Conservation (phyloP, 192 early-diverging fungal species). For the Umbelopsis sp. region DNA sequence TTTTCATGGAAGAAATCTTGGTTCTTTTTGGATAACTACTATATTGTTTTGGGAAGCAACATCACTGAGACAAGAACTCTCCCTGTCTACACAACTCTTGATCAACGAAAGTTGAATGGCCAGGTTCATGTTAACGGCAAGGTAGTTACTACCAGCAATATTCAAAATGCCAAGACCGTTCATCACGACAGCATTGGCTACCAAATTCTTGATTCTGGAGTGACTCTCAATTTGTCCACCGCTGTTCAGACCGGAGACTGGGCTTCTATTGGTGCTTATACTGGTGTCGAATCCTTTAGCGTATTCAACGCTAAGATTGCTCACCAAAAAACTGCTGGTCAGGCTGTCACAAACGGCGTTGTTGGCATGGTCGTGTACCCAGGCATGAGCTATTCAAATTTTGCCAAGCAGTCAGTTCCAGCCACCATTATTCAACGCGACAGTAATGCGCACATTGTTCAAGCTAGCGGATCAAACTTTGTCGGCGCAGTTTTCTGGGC, state of each 20-base stretch:
- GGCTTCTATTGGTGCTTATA: conserved; percentile 25
- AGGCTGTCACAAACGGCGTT: neutral
- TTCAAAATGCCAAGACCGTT: neutral
- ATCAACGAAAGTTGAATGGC: conserved; percentile 29
- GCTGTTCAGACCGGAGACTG: conserved; percentile 11
- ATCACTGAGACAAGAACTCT: conserved; percentile 4
- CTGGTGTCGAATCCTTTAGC: neutral
- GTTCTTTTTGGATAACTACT: conserved; percentile 28
- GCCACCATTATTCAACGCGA: neutral
- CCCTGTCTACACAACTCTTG: conserved; percentile 23
- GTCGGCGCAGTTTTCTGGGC: conserved; percentile 27
- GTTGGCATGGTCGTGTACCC: conserved; percentile 7
- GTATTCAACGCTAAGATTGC: conserved; percentile 27
- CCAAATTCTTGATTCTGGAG: neutral
- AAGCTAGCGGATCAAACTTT: neutral
- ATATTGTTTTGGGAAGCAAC: conserved; percentile 23
- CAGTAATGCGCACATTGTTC: conserved; percentile 12
- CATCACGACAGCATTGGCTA: conserved; percentile 33
- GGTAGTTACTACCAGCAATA: neutral
- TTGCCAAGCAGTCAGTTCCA: neutral
- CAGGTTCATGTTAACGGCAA: conserved; percentile 18
- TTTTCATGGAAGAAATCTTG: conserved; percentile 33
- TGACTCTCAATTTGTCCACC: conserved; percentile 18
- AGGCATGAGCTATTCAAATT: neutral
- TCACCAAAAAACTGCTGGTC: neutral